Conservation (phyloP, 192 early-diverging fungal species). For the Gorgonomyces haynaldii region DNA sequence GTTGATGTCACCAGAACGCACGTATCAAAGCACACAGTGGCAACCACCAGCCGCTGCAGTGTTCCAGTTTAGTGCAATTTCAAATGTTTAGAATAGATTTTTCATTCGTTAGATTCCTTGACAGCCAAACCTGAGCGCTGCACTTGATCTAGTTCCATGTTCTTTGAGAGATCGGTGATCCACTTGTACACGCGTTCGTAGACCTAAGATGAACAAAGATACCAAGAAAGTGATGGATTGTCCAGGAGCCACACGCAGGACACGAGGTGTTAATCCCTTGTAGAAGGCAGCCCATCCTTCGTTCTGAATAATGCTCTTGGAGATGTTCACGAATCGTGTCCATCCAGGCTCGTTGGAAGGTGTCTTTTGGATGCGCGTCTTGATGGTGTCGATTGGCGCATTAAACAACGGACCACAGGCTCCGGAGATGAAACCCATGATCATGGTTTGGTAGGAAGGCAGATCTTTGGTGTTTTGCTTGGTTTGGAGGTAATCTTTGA, state of each 20-base stretch:
- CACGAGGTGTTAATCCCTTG: constrained; percentile 83
- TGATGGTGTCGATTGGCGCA: constrained; percentile 96
- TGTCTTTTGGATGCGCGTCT: constrained; percentile 92
- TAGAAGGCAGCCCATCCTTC: constrained; percentile 92
- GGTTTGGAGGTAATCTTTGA: constrained; percentile 66
- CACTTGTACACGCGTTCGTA: constrained; percentile 36
- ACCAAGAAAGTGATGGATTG: constrained; percentile 97
- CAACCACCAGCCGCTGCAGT: no score
- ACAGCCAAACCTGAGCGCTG: no score
- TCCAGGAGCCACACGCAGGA: constrained; percentile 90
- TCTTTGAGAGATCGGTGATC: constrained; percentile 21
- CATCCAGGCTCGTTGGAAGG: constrained; percentile 61
- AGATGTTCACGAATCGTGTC: constrained; percentile 64
- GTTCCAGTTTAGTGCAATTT: no score
- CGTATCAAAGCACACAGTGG: no score
- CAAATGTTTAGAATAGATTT: no score
- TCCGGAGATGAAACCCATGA: constrained; percentile 78
- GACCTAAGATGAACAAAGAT: constrained; percentile 8
- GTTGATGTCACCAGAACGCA: no score
- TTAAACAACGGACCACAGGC: constrained; percentile 81
- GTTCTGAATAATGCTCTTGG: constrained; percentile 66
- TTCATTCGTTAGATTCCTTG: no score
- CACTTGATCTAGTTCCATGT: no score
- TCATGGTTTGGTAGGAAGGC: constrained; percentile 80
- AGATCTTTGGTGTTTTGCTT: constrained; percentile 51